Percentiles rank a stretch among this genome's conserved stretches.
Evolutionary conservation across 306 rosid species (phyloP).

Genomic region (Acmispon strigosus): DNA sequence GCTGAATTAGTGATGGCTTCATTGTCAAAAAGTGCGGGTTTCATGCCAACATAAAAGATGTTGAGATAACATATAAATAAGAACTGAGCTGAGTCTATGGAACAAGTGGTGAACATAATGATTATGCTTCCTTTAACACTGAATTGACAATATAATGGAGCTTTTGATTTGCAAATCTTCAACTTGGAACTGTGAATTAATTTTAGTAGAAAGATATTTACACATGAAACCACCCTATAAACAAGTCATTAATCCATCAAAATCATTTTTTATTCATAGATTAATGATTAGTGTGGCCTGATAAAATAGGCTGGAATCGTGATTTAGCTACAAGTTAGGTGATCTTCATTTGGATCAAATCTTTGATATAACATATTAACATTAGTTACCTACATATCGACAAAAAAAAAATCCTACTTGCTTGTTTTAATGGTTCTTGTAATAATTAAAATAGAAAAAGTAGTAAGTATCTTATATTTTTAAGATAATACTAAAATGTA

Average conservation of each 20-base stretch:
- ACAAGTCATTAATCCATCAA: not conserved
- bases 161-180: constrained; percentile 30
- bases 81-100: constrained; percentile 2
- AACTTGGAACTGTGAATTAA: constrained; percentile 3
- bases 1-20: constrained; percentile 19
- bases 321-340: constrained; percentile 31
- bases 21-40: constrained; percentile 29
- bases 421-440: too few species aligned
- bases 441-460: too few species aligned
- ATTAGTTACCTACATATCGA: not conserved
- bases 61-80: constrained; percentile 12
- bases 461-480: too few species aligned
- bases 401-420: not conserved
- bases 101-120: constrained; percentile 37
- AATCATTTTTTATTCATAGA: not conserved
- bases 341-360: constrained; percentile 29
- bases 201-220: not conserved
- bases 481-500: too few species aligned
- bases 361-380: constrained; percentile 7
- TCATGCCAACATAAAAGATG: constrained; percentile 27
- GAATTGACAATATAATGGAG: constrained; percentile 10
- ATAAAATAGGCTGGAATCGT: not conserved
- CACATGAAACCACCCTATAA: constrained; percentile 5
- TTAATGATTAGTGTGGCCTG: not conserved
- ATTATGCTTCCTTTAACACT: constrained; percentile 32